Conservation (phyloP, 2,329 filamentous ascomycete genomes). For the Pleomassaria siparia region DNA sequence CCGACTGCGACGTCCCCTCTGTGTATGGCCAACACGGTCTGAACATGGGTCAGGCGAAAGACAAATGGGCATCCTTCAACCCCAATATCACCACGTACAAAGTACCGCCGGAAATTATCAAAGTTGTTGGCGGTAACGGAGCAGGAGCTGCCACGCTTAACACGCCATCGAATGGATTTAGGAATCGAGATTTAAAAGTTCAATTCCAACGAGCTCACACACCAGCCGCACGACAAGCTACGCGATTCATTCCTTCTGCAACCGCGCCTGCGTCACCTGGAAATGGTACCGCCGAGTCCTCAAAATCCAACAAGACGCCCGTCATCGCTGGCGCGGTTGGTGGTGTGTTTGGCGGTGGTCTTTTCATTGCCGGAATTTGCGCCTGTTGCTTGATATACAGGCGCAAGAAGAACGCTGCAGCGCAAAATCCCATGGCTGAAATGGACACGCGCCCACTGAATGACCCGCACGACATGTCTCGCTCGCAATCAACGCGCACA, state of each 20-base stretch:
- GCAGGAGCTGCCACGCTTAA: conserved; percentile 56
- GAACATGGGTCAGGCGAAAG: conserved; percentile 45
- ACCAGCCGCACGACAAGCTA: conserved; percentile 17
- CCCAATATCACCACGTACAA: conserved; percentile 52
- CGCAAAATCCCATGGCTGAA: background rate
- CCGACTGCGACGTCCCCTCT: conserved; percentile 49
- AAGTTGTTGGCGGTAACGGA: conserved; percentile 43
- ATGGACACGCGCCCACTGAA: background rate
- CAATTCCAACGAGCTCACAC: conserved; percentile 54
- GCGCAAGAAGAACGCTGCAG: background rate
- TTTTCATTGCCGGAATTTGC: background rate
- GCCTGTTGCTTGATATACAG: background rate
- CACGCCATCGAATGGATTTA: conserved; percentile 49
- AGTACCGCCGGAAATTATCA: conserved; percentile 53
- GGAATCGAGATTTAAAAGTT: conserved; percentile 50
- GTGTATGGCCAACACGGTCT: conserved; percentile 57
- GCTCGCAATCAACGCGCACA: background rate
- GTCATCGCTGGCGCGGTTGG: conserved; percentile 10
- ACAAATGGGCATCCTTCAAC: conserved; percentile 52
- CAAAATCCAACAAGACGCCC: conserved; percentile 1
- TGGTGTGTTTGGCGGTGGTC: background rate
- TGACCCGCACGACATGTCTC: background rate
- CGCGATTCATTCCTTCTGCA: conserved; percentile 3
- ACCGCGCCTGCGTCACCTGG: background rate
- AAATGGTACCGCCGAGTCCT: background rate